A percentile compares a stretch with the other conserved stretches of the same genome.
phyloP scores from a whole-genome alignment of 805 yeast species.

The Yarrowia phangngaensis region DNA sequence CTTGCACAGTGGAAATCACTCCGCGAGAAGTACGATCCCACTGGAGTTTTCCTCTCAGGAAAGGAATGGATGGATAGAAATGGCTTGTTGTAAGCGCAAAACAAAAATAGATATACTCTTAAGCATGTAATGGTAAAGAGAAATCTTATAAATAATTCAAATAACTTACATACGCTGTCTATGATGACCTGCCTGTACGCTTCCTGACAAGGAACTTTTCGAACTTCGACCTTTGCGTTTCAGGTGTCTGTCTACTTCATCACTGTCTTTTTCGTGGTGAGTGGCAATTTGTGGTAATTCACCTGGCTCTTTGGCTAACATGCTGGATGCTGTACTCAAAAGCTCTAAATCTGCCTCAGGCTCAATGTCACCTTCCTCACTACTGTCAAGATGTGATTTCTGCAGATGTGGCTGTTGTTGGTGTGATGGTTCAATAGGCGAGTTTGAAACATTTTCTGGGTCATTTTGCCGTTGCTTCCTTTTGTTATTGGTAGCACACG shows the following conservation, averaged over 20 bases:
- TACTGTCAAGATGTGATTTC: no score
- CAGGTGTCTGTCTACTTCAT: conserved; percentile 7
- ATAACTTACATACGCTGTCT: conserved; percentile 24
- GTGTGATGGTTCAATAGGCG: not conserved
- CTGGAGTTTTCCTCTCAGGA: conserved; percentile 74
- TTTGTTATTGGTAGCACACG: conserved; percentile 47
- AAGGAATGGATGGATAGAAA: conserved; percentile 77
- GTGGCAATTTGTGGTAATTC: conserved; percentile 5
- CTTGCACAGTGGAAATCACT: conserved; percentile 57
- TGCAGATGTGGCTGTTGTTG: conserved; percentile 3
- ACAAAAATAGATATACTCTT: conserved; percentile 7
- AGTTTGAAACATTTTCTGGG: not conserved
- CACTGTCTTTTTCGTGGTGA: not conserved
- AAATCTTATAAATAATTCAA: conserved; percentile 13
- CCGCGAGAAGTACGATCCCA: conserved; percentile 71
- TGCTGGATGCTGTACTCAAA: conserved; percentile 15
- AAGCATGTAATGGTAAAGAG: not conserved
- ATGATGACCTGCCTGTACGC: conserved; percentile 21
- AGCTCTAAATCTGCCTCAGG: conserved; percentile 18
- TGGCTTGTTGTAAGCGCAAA: conserved; percentile 48
- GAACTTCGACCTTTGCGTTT: conserved; percentile 9
- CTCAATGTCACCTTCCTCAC: conserved; percentile 10
- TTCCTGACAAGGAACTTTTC: conserved; percentile 13
- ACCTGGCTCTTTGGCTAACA: conserved; percentile 19
- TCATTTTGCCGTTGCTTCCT: conserved; percentile 10